A percentile compares a stretch with the other conserved stretches of the same genome.
These are phyloP conservation scores for Candida jianshihensis DNA, from an alignment of 805 yeast genomes.

Conservation along the genomic window DNA sequence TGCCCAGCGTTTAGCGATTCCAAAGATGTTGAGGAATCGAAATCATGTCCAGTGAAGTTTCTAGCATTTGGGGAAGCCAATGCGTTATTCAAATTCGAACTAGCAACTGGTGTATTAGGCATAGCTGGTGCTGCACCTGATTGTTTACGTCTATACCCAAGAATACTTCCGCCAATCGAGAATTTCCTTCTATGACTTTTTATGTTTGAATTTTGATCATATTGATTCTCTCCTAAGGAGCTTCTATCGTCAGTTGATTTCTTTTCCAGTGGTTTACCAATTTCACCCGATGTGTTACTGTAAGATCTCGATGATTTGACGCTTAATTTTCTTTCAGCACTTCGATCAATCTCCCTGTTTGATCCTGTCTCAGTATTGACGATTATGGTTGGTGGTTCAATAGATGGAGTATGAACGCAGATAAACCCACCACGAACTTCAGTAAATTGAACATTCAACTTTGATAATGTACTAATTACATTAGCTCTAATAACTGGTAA, in stretches of 20 bases:
- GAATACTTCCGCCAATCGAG: slow-evolving; percentile 51
- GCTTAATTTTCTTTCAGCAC: slow-evolving; percentile 3
- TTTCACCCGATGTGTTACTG: slow-evolving; percentile 7
- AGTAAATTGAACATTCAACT: slow-evolving; percentile 70
- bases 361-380: slow-evolving; percentile 4
- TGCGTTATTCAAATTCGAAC: slow-evolving; percentile 19
- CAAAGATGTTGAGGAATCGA: slow-evolving; percentile 39
- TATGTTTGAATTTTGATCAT: slow-evolving; percentile 19
- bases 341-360: slow-evolving; percentile 4
- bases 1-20: slow-evolving; percentile 58
- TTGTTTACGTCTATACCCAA: slow-evolving; percentile 42
- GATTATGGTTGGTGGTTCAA: slow-evolving; percentile 11
- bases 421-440: slow-evolving; percentile 94
- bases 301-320: slow-evolving; percentile 9
- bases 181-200: slow-evolving; percentile 54
- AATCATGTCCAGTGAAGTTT: slow-evolving; percentile 29
- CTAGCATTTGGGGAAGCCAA: slow-evolving; percentile 21
- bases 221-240: slow-evolving; percentile 13
- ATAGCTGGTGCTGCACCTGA: slow-evolving; percentile 29
- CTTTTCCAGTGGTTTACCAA: slow-evolving; percentile 4
- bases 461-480: slow-evolving; percentile 67
- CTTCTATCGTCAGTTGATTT: slow-evolving; percentile 7
- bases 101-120: slow-evolving; percentile 52
- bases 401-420: slow-evolving; percentile 61
- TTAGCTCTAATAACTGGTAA: slow-evolving; percentile 82